A percentile compares a stretch with the other conserved stretches of the same genome.
Conservation (phyloP, 2,329 filamentous ascomycete species). For the Botrytis paeoniae region DNA sequence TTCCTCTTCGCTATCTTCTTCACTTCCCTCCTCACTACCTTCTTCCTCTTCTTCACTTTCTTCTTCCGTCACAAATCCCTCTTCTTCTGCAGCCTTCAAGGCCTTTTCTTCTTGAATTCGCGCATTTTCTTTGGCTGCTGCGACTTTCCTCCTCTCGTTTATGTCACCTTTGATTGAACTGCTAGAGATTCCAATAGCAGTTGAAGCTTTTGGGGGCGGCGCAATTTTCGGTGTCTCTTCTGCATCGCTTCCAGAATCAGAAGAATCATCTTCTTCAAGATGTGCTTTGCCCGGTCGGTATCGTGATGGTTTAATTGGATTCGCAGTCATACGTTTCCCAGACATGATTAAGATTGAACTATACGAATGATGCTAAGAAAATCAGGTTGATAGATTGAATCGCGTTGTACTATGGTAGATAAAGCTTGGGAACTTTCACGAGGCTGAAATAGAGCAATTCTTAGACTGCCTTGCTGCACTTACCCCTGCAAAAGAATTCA, state of each 20-base stretch:
- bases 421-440: slow-evolving; percentile 18
- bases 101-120: slow-evolving; percentile 47
- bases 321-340: slow-evolving; percentile 89
- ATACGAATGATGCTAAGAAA: neutral
- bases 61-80: slow-evolving; percentile 58
- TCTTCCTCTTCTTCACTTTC: slow-evolving; percentile 42
- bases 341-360: slow-evolving; percentile 47
- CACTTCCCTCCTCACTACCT: slow-evolving; percentile 37
- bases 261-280: slow-evolving; percentile 48
- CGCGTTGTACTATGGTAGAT: neutral
- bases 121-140: slow-evolving; percentile 47
- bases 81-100: slow-evolving; percentile 47
- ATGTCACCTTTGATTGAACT: slow-evolving; percentile 53
- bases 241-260: slow-evolving; percentile 51
- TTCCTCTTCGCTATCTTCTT: slow-evolving; percentile 35
- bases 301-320: slow-evolving; percentile 74
- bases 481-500: slow-evolving; percentile 1
- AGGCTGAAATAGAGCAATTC: slow-evolving; percentile 27
- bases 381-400: neutral
- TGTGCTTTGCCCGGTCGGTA: slow-evolving; percentile 81
- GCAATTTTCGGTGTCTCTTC: slow-evolving; percentile 43
- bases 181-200: slow-evolving; percentile 55
- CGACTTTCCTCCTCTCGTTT: slow-evolving; percentile 46
- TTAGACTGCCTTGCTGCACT: slow-evolving; percentile 10
- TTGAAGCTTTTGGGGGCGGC: slow-evolving; percentile 56